phyloP scores from a whole-genome alignment of 2,329 filamentous ascomycete species.

The Diaporthe aspalathi region DNA sequence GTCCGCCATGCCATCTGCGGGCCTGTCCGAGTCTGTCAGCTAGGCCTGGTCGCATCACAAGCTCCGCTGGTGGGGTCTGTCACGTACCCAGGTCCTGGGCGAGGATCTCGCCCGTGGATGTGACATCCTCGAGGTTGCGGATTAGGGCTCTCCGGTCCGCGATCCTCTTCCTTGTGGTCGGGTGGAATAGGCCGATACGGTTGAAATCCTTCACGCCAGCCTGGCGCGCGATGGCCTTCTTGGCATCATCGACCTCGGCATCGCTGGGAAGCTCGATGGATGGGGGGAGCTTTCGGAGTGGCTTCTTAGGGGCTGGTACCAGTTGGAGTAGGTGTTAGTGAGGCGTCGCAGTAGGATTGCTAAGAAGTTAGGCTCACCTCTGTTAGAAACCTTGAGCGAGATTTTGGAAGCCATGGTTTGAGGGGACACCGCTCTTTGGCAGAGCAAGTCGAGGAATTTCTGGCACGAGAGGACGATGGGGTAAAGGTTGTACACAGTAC shows the following conservation, averaged over 20 bases:
- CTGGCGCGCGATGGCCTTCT: slow-evolving; percentile 64
- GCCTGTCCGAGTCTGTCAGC: slow-evolving; percentile 61
- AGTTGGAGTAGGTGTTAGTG: background rate
- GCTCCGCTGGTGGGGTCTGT: slow-evolving; percentile 13
- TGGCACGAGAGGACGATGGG: background rate
- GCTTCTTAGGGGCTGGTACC: slow-evolving; percentile 56
- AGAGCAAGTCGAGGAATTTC: slow-evolving; percentile 4
- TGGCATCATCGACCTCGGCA: slow-evolving; percentile 71
- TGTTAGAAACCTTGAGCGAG: slow-evolving; percentile 33
- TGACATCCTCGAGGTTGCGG: slow-evolving; percentile 59
- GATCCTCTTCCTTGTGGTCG: slow-evolving; percentile 69
- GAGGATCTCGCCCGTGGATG: slow-evolving; percentile 70
- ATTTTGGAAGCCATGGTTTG: slow-evolving; percentile 36
- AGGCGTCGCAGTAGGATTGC: background rate
- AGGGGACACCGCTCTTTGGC: slow-evolving; percentile 9
- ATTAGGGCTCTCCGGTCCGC: slow-evolving; percentile 70
- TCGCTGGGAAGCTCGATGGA: slow-evolving; percentile 60
- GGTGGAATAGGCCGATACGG: slow-evolving; percentile 71
- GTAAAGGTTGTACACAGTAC: background rate
- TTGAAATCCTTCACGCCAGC: slow-evolving; percentile 67
- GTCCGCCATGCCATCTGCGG: slow-evolving; percentile 92
- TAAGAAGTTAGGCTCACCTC: slow-evolving; percentile 9
- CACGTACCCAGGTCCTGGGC: slow-evolving; percentile 91
- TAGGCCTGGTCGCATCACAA: background rate
- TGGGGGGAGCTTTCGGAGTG: slow-evolving; percentile 65